Conservation (phyloP, 805 yeast genomes). For the Saturnispora sekii region DNA sequence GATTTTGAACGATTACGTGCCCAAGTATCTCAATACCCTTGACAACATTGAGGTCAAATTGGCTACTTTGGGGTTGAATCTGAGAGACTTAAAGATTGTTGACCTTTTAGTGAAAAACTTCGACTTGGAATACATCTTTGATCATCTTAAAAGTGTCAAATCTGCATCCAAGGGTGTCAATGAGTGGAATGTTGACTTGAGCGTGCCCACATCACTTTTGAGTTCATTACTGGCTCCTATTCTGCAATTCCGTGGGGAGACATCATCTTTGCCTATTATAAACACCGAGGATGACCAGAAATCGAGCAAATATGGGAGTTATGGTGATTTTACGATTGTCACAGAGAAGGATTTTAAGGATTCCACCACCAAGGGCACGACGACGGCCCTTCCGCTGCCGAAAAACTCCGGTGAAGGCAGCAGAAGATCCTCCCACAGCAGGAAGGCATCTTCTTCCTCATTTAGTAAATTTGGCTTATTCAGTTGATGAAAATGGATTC, state of each 20-base stretch:
- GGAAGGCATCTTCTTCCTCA: conserved; percentile 4
- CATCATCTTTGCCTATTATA: background rate
- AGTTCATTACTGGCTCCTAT: conserved; percentile 8
- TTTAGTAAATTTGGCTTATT: conserved; percentile 8
- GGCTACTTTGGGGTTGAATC: background rate
- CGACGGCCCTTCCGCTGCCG: background rate
- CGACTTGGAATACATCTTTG: background rate
- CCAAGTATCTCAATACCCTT: background rate
- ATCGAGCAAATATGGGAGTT: conserved; percentile 4
- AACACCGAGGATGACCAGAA: background rate
- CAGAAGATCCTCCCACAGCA: background rate
- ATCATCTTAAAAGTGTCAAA: background rate
- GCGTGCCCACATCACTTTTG: conserved; percentile 8
- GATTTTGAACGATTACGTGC: conserved; percentile 4
- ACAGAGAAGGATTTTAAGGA: conserved; percentile 25
- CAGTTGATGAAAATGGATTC: background rate
- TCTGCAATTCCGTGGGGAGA: background rate
- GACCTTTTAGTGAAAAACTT: background rate
- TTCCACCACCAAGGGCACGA: background rate
- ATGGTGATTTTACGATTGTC: conserved; percentile 39
- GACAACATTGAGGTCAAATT: background rate
- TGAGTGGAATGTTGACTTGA: background rate
- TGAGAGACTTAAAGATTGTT: background rate
- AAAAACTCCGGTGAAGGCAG: background rate
- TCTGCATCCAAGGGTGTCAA: background rate